A percentile compares a stretch with the other conserved stretches of the same genome.
Conservation (phyloP, 805 yeast species). For the Zygotorulaspora florentina region DNA sequence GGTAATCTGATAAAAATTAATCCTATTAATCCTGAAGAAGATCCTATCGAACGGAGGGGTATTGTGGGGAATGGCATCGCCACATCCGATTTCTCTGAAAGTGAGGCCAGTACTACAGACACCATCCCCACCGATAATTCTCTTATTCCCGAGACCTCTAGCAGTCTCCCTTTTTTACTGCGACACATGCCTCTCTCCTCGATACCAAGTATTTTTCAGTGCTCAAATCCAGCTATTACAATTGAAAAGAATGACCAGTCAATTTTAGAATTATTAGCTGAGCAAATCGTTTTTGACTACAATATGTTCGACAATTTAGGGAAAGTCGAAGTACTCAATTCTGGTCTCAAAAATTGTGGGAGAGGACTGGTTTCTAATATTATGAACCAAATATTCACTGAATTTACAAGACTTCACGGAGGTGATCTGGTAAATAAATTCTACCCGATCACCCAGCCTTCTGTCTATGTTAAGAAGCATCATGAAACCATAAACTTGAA, state of each 20-base stretch:
- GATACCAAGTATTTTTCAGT: slow-evolving; percentile 50
- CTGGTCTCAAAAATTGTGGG: slow-evolving; percentile 17
- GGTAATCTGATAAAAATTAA: slow-evolving; percentile 2
- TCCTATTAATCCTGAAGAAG: background rate
- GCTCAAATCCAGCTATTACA: slow-evolving; percentile 21
- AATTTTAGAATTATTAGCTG: slow-evolving; percentile 29
- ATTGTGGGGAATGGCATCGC: background rate
- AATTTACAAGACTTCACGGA: slow-evolving; percentile 27
- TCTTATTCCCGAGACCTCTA: slow-evolving; percentile 37
- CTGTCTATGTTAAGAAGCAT: slow-evolving; percentile 30
- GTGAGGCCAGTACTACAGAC: slow-evolving; percentile 19
- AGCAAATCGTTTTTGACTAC: slow-evolving; percentile 35
- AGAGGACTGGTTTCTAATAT: slow-evolving; percentile 24
- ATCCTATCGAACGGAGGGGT: background rate
- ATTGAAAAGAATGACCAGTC: slow-evolving; percentile 15
- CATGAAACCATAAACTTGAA: slow-evolving; percentile 40
- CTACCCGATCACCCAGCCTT: slow-evolving; percentile 25
- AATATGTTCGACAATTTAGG: slow-evolving; percentile 49
- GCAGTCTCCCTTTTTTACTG: slow-evolving; percentile 63
- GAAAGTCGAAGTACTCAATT: slow-evolving; percentile 51
- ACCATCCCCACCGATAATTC: slow-evolving; percentile 14
- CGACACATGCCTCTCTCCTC: slow-evolving; percentile 60
- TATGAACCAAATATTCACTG: slow-evolving; percentile 20
- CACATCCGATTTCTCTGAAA: slow-evolving; percentile 11
- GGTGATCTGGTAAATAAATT: slow-evolving; percentile 26